Evolutionary conservation across 805 yeast genomes (phyloP).

Genomic region (Metschnikowia rubicola): DNA sequence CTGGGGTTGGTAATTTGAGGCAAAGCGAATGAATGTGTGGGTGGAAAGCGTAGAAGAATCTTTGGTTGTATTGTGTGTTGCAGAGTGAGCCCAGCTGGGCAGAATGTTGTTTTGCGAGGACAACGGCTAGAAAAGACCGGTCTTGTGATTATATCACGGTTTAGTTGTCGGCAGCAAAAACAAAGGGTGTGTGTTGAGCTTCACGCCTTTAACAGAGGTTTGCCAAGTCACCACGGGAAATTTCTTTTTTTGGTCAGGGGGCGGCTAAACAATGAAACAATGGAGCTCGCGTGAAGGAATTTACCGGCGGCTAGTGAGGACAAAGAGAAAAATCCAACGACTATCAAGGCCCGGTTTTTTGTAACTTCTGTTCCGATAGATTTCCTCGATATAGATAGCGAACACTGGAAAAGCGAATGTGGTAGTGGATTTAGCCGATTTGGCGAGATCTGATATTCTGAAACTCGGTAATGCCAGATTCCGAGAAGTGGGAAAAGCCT

Average conservation of each 20-base stretch:
- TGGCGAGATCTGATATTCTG: conserved; percentile 1
- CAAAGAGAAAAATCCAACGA: background rate
- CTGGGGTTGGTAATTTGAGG: conserved; percentile 19
- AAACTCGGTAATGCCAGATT: conserved; percentile 1
- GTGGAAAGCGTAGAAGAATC: no score
- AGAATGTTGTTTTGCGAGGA: no score
- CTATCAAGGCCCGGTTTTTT: background rate
- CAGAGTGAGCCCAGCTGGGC: no score
- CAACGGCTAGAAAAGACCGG: no score
- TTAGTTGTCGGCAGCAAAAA: background rate
- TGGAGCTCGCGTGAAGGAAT: background rate
- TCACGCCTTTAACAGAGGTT: no score
- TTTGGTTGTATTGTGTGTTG: no score
- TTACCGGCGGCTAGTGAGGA: conserved; percentile 1
- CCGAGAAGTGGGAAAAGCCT: background rate
- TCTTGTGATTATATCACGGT: background rate
- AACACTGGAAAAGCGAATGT: conserved; percentile 2
- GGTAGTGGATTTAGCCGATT: background rate
- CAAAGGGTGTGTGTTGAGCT: background rate
- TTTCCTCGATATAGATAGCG: background rate
- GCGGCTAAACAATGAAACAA: background rate
- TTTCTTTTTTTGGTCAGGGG: background rate
- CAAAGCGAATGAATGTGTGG: no score
- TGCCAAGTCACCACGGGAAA: no score
- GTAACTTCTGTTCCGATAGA: no score